A percentile compares a stretch with the other conserved stretches of the same genome.
These are phyloP conservation scores for Arxiozyma heterogenica DNA, from an alignment of 1,139 yeast genomes.

Conservation along the genomic window DNA sequence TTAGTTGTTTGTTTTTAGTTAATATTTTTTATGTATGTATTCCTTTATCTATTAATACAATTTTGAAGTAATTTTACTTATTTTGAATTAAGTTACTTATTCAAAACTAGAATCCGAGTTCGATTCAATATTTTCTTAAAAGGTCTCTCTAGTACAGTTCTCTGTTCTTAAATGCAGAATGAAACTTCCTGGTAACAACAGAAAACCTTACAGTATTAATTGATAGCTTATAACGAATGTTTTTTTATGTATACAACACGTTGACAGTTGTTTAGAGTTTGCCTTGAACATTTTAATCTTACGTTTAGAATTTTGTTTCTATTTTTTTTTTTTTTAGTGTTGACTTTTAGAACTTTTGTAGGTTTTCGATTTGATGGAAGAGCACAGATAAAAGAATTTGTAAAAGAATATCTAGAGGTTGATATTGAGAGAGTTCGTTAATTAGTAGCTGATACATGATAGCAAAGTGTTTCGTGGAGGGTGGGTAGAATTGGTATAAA, in stretches of 20 bases:
- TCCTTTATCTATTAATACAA: not conserved
- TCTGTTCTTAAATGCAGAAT: not conserved
- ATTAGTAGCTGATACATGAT: not conserved
- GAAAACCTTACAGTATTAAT: not conserved
- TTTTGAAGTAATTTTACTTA: too few species aligned
- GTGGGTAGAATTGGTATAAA: not conserved
- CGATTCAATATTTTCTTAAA: too few species aligned
- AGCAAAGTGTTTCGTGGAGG: not conserved
- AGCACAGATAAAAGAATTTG: too few species aligned
- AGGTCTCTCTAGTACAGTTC: not conserved
- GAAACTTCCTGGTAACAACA: not conserved
- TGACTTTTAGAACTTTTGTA: not conserved
- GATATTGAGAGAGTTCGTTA: not conserved
- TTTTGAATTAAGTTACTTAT: not conserved
- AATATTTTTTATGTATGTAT: not conserved
- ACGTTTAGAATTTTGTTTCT: not conserved
- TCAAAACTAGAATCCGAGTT: too few species aligned
- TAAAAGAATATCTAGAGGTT: not conserved
- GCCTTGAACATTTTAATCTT: not conserved
- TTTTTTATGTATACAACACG: not conserved
- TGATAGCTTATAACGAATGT: not conserved
- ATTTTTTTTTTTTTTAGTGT: too few species aligned
- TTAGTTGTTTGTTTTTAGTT: slow-evolving; percentile 12
- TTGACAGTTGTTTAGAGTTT: not conserved
- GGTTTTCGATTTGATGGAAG: too few species aligned